Evolutionary conservation across 1,139 yeast genomes (phyloP).

Genomic region (Tardiomyces depauwii): DNA sequence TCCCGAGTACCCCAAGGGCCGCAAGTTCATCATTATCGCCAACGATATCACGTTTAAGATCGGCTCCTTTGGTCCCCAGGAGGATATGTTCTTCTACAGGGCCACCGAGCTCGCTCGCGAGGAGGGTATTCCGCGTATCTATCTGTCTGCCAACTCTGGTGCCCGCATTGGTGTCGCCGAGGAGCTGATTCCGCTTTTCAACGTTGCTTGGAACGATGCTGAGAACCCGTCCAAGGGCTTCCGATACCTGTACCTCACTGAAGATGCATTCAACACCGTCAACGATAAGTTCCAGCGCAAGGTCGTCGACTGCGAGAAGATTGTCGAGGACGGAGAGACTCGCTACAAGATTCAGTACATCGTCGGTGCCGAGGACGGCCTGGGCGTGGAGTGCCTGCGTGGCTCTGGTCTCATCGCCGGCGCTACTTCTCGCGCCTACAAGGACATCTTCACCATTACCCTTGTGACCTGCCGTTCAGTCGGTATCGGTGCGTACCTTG

Average conservation of each 20-base stretch:
- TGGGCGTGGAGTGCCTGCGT: constrained; percentile 95
- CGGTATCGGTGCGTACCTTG: constrained; percentile 98
- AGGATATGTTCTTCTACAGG: constrained; percentile 80
- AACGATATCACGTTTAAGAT: constrained; percentile 95
- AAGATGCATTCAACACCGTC: constrained; percentile 43
- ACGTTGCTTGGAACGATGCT: constrained; percentile 86
- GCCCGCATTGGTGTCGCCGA: constrained; percentile 98
- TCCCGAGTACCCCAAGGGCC: constrained; percentile 94
- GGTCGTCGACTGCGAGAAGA: constrained; percentile 63
- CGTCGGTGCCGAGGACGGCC: constrained; percentile 89
- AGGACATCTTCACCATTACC: constrained; percentile 92
- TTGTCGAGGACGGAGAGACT: constrained; percentile 76
- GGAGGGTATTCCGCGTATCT: constrained; percentile 88
- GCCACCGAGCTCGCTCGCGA: constrained; percentile 88
- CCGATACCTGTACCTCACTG: constrained; percentile 70
- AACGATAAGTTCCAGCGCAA: constrained; percentile 7
- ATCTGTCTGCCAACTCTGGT: constrained; percentile 96
- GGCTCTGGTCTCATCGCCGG: constrained; percentile 99
- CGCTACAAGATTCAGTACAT: constrained; percentile 74
- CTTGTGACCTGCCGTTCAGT: constrained; percentile 97
- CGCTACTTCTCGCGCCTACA: constrained; percentile 94
- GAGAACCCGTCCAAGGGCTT: constrained; percentile 75
- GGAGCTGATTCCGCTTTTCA: constrained; percentile 78
- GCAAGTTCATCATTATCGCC: constrained; percentile 85
- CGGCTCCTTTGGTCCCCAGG: constrained; percentile 98